These are phyloP conservation scores for Aureoboletus auriporus DNA, from an alignment of 768 basidiomycete genomes.

Conservation along the genomic window DNA sequence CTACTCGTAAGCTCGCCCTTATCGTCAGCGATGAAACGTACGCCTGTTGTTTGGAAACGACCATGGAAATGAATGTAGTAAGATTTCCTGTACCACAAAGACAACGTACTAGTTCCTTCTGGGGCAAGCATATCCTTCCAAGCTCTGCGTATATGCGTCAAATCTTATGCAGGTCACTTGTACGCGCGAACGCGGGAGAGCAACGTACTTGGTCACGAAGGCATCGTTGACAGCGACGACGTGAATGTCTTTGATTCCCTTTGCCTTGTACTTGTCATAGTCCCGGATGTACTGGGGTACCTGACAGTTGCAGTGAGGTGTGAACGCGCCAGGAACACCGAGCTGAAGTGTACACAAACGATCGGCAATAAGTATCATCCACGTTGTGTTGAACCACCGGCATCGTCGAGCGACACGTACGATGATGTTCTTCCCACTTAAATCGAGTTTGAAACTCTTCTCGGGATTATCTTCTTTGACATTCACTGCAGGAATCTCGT, in stretches of 20 bases:
- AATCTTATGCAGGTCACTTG: not conserved
- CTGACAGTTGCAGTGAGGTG: conserved; percentile 64
- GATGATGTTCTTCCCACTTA: conserved; percentile 61
- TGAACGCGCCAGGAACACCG: conserved; percentile 76
- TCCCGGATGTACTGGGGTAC: conserved; percentile 57
- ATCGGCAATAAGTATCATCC: not conserved
- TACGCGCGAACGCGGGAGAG: not conserved
- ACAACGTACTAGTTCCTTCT: conserved; percentile 46
- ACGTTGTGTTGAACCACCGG: not conserved
- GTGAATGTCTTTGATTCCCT: conserved; percentile 69
- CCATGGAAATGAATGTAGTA: not conserved
- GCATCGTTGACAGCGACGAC: conserved; percentile 78
- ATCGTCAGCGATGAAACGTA: conserved; percentile 69
- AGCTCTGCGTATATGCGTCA: conserved; percentile 38
- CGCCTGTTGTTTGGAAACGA: conserved; percentile 29
- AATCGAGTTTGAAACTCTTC: conserved; percentile 36
- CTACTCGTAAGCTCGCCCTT: conserved; percentile 50
- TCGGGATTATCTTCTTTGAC: conserved; percentile 61
- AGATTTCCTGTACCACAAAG: not conserved
- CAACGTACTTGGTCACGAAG: conserved; percentile 54
- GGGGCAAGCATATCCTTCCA: conserved; percentile 65
- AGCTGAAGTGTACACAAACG: conserved; percentile 37
- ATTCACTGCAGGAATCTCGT: conserved; percentile 42
- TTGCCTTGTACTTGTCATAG: conserved; percentile 69
- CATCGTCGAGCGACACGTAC: conserved; percentile 33